Evolutionary conservation across 805 yeast genomes (phyloP), one percentile per base, ranked within the genome.

Genomic region (Teunomyces gatunensis): DNA sequence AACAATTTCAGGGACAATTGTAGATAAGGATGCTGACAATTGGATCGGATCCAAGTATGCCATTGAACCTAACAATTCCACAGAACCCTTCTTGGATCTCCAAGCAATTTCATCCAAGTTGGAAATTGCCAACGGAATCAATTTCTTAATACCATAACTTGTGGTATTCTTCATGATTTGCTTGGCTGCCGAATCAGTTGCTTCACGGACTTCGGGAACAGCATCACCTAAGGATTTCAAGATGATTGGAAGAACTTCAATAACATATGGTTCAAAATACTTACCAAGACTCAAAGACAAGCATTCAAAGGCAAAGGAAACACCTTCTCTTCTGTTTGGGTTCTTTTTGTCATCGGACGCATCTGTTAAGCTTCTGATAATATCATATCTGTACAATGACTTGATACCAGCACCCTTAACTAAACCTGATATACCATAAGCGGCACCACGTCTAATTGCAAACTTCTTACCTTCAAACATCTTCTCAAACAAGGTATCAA

Each of bases 1-100:
- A 47, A 92, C 99, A 68, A 94, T 90, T 62, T 92, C 96, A 1
- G 99, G 99, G 51, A 94, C 89, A 70, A 94, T 92, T 0, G 83
- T 82, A 0, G 97, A 87, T 56, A 94, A 74, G 0, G 97, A 89
- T 0, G 91, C 79, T 1, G 97, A 89, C 55, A 94, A 75, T 63
- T 94, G 99, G 2, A 94, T 78, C 3, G 99, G 99, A 60, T 92
- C 97, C 52, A 94, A 76, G 64, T 90, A 94, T 0, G 99, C 99
- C 99, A 94, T 94, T 20, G 96, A 84, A 67, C 99, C 99, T 40
- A 94, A 78, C 45, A 94, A 71, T 64, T 94, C 98, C 15, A 94
- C 98, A 5, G 98, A 88, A 3, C 98, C 99, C 69, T 90, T 89
- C 71, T 94, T 94, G 0, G 96, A 83, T 70, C 99, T 80, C 99